A percentile compares a stretch with the other conserved stretches of the same genome.
phyloP scores from a whole-genome alignment of 495 filamentous ascomycete species.

The Penicillium psychrofluorescens region DNA sequence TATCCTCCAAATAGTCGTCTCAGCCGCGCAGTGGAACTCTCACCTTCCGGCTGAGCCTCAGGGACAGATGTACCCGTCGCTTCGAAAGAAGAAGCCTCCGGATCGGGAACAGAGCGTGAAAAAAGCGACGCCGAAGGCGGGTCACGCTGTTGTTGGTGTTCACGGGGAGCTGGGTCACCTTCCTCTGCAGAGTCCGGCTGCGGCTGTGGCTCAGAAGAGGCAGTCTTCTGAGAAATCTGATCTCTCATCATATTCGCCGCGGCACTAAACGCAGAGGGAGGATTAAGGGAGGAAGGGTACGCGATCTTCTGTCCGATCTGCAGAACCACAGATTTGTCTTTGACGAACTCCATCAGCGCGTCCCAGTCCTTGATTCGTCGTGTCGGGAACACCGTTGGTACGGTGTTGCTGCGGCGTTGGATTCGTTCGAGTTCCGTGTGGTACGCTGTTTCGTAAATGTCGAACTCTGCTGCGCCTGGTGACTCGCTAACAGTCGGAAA shows the following conservation, averaged over 20 bases:
- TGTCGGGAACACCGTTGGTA: constrained; percentile 49
- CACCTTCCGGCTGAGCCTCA: constrained; percentile 5
- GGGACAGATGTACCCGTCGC: constrained; percentile 11
- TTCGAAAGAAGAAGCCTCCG: constrained; percentile 17
- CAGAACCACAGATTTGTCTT: constrained; percentile 21
- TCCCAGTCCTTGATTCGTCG: constrained; percentile 50
- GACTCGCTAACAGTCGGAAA: constrained; percentile 63
- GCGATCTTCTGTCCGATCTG: constrained; percentile 9
- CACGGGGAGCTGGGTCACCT: not conserved
- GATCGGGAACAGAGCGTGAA: constrained; percentile 8
- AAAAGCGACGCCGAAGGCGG: constrained; percentile 10
- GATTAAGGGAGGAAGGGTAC: not conserved
- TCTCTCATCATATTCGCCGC: constrained; percentile 13
- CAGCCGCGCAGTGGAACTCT: constrained; percentile 13
- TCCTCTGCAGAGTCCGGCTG: not conserved
- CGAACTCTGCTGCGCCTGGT: constrained; percentile 69
- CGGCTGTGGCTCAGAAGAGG: not conserved
- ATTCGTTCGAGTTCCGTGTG: constrained; percentile 74
- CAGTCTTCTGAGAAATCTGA: constrained; percentile 15
- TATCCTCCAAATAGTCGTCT: constrained; percentile 14
- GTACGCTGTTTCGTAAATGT: constrained; percentile 85
- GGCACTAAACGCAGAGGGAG: constrained; percentile 10
- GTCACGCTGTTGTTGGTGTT: constrained; percentile 3
- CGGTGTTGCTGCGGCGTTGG: constrained; percentile 21
- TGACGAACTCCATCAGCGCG: constrained; percentile 33